Percentiles rank a stretch among this genome's conserved stretches.
These are phyloP conservation scores for Knufia fluminis DNA, from an alignment of 2,329 filamentous ascomycete genomes.

Conservation along the genomic window DNA sequence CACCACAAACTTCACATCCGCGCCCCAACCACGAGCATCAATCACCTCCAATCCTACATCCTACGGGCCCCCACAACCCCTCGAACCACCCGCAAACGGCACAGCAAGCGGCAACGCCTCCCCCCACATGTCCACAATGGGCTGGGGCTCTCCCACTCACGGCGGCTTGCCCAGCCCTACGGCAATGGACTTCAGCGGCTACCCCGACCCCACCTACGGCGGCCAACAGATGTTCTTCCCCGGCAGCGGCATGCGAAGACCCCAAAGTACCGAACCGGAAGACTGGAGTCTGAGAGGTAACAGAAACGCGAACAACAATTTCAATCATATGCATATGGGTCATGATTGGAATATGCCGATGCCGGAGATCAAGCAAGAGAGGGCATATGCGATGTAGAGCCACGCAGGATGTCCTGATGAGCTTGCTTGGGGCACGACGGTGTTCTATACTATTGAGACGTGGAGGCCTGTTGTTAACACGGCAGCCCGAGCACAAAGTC, in stretches of 20 bases:
- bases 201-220: slow-evolving; percentile 63
- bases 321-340: slow-evolving; percentile 16
- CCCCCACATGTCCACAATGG: slow-evolving; percentile 71
- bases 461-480: neutral
- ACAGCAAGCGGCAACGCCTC: slow-evolving; percentile 68
- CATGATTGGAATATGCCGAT: slow-evolving; percentile 20
- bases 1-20: slow-evolving; percentile 44
- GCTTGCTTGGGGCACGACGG: no score
- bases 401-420: neutral
- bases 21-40: slow-evolving; percentile 43
- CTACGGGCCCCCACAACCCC: slow-evolving; percentile 73
- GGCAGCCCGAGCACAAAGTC: no score
- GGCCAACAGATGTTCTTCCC: slow-evolving; percentile 62
- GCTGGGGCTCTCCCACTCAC: slow-evolving; percentile 80
- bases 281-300: slow-evolving; percentile 30
- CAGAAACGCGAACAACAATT: slow-evolving; percentile 12
- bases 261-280: slow-evolving; percentile 65
- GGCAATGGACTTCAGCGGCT: slow-evolving; percentile 67
- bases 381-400: slow-evolving; percentile 16
- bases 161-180: slow-evolving; percentile 62
- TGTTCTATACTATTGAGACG: neutral
- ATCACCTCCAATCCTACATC: slow-evolving; percentile 77
- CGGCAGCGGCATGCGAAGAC: slow-evolving; percentile 58
- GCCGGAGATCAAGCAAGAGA: slow-evolving; percentile 20
- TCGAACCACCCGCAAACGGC: slow-evolving; percentile 69